Conservation (phyloP, 225 moss, liverwort and hornwort species). For the Bryum argenteum region DNA sequence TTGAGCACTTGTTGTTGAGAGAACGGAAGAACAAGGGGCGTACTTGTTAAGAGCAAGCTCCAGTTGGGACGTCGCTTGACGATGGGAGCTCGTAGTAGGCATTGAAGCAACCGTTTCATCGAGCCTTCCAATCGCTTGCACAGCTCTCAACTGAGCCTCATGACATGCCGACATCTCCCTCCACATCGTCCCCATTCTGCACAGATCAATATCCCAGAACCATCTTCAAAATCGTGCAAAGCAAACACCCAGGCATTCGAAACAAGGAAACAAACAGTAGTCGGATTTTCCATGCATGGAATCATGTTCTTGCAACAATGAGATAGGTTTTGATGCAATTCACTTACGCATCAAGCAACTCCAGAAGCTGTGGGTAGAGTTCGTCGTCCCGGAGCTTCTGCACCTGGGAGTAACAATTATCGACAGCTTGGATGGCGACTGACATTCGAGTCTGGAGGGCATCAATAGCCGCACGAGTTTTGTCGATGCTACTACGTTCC, state of each 20-base stretch:
- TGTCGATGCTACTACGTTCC: constrained; percentile 59
- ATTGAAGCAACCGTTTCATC: constrained; percentile 62
- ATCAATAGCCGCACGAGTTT: constrained; percentile 57
- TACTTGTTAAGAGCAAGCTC: constrained; percentile 59
- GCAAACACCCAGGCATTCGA: neutral
- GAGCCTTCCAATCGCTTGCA: constrained; percentile 60
- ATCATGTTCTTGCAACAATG: neutral
- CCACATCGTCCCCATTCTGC: constrained; percentile 77
- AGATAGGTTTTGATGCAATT: neutral
- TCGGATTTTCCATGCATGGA: neutral
- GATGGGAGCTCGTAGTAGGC: constrained; percentile 62
- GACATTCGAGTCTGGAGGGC: constrained; percentile 67
- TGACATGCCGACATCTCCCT: constrained; percentile 65
- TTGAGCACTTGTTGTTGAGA: neutral
- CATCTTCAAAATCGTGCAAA: neutral
- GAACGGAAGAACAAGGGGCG: neutral
- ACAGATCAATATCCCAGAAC: neutral
- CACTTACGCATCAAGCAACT: constrained; percentile 69
- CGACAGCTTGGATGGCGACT: constrained; percentile 77
- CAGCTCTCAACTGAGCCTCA: constrained; percentile 64
- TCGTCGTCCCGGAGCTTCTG: constrained; percentile 78
- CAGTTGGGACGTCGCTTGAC: constrained; percentile 59
- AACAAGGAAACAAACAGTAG: neutral
- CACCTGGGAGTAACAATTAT: constrained; percentile 58
- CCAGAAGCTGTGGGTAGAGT: constrained; percentile 64